Conservation (phyloP, 116 monocot species). For the Papilionanthe hybrid region DNA sequence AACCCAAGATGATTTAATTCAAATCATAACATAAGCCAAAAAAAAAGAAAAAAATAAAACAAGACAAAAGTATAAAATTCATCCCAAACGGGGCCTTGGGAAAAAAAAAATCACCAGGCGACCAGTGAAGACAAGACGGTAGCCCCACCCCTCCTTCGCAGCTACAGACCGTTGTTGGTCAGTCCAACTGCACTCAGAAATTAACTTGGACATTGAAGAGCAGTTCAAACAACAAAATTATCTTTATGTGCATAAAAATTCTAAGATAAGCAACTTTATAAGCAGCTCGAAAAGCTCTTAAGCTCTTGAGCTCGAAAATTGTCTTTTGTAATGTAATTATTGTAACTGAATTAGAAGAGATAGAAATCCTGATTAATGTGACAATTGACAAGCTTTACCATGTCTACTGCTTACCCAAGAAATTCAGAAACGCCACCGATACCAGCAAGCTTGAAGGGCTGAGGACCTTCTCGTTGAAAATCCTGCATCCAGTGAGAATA, state of each 20-base stretch:
- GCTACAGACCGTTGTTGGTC: slow-evolving; percentile 78
- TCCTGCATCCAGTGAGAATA: slow-evolving; percentile 43
- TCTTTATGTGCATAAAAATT: background rate
- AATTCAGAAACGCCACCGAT: slow-evolving; percentile 95
- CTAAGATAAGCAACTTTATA: no score
- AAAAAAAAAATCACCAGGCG: slow-evolving; percentile 56
- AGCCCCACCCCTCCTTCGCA: slow-evolving; percentile 88
- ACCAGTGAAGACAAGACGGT: slow-evolving; percentile 72
- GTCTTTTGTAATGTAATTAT: no score
- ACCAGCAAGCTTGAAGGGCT: slow-evolving; percentile 87
- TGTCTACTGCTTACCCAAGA: slow-evolving; percentile 54
- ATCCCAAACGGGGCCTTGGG: no score
- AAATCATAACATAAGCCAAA: no score
- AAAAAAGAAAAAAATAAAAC: no score
- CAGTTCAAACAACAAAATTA: background rate
- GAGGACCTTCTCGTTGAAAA: slow-evolving; percentile 79
- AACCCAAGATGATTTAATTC: no score
- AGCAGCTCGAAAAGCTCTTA: no score
- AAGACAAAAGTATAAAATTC: no score
- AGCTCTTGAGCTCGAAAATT: no score
- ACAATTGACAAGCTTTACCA: no score
- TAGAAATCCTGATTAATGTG: no score
- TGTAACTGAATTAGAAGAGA: no score
- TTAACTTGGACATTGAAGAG: background rate
- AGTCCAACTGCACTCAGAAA: slow-evolving; percentile 62